Base-by-base conservation (phyloP, 352 stramenopile genomes). In the Pythium sukuiense region DNA sequence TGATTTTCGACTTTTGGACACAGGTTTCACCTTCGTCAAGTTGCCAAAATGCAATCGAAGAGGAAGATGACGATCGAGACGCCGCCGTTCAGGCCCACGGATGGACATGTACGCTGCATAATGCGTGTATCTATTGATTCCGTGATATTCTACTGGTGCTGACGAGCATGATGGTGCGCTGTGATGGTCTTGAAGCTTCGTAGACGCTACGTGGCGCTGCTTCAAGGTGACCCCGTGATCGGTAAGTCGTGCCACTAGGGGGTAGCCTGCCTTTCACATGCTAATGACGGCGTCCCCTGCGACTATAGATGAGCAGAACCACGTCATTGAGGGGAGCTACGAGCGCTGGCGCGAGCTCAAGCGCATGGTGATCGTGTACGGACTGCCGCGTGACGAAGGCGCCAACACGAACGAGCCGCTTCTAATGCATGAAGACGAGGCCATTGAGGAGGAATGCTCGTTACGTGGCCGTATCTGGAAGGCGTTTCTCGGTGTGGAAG, bases 401-500 rank as follows among this genome's bases (percentile, higher is more conserved):
- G 24, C n/a, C 46, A 53, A 3, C 46, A 32, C 20, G 3, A 20
- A n/a, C 46, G 33, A 62, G 29, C 18, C 57, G n/a, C 24, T 12
- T n/a, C 14, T 61, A 73, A 4, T 64, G 14, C 14, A 26, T 30
- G 35, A 20, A 6, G 30, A 49, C 18, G n/a, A 49, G n/a, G 24
- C 6, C 20, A 14, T 16, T 5, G 20, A 67, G 9, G 57, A 63
- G 20, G 49, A 55, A 6, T 93, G 83, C 61, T 94, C 84, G 16
- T 55, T 97, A 11, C 80, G 90, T 13, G 90, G 90, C 1, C 77
- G 88, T 12, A 82, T 97, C 27, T 98, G 92, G 92, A 97, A 97
- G 67, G 64, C 78, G 8, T 87, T 98, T 45, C 69, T 98, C 2
- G 89, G 90, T 1, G 88, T 96, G 11, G 56, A 70, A 33, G 73